Evolutionary conservation across 805 yeast species (phyloP), one percentile per base, ranked within the genome.

Genomic region (Isabelozyma gotoi): DNA sequence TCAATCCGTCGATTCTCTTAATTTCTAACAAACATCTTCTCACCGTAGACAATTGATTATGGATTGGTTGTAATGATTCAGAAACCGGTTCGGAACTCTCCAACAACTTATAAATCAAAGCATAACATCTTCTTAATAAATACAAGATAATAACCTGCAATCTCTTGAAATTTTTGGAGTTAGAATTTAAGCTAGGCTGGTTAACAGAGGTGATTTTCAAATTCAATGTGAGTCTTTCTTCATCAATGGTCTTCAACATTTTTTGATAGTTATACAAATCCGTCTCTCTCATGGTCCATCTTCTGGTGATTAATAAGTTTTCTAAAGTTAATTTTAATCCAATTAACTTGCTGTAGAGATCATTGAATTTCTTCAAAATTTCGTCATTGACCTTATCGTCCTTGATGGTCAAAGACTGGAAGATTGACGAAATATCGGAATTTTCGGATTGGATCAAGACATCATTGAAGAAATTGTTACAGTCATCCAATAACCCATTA

Each of bases 251-350:
- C 55, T 81, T 83, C 48, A 94, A 72, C 49, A 76, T 74, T 56
- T 84, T 81, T 65, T 90, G 96, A 61, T 87, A 91, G 39, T 77
- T 76, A 67, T 86, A 94, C 48, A 94, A 74, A 67, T 94, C 99
- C 0, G 99, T 94, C 57, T 91, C 96, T 58, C 99, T 81, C 68
- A 94, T 73, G 2, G 98, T 92, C 99, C 99, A 94, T 62, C 99
- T 80, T 65, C 97, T 83, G 2, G 99, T 94, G 36, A 94, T 81
- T 54, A 92, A 74, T 49, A 94, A 71, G 52, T 88, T 88, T 53
- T 88, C 96, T 47, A 94, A 74, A 15, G 84, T 83, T 18, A 80
- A 74, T 61, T 89, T 88, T 52, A 89, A 74, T 36, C 76, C 79
- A 21, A 78, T 68, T 51, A 94, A 71, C 45, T 79, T 74, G 39